Evolutionary conservation across 345 rosid genomes (phyloP).

Genomic region (Camelina hispida): DNA sequence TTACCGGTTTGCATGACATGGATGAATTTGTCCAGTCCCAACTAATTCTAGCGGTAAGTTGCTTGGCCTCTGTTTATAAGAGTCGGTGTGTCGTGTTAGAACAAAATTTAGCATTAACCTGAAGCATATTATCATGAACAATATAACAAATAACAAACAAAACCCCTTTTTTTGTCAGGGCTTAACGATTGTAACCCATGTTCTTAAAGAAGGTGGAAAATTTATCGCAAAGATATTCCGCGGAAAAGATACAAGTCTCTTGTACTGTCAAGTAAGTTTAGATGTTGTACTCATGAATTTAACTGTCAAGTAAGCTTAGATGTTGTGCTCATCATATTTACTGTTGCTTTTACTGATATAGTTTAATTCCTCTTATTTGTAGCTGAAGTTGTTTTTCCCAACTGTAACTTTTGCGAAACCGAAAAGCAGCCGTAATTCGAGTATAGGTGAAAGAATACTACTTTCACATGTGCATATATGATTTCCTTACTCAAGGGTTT

Average conservation of each 20-base stretch:
- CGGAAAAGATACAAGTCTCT: slow-evolving; percentile 98
- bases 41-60: slow-evolving; percentile 88
- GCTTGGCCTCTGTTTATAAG: slow-evolving; percentile 8
- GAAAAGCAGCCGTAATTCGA: slow-evolving; percentile 98
- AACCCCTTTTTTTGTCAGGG: slow-evolving; percentile 54
- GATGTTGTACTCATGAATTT: slow-evolving; percentile 13
- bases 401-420: slow-evolving; percentile 95
- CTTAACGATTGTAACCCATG: slow-evolving; percentile 83
- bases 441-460: slow-evolving; percentile 69
- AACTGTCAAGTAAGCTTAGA: slow-evolving; percentile 65
- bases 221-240: slow-evolving; percentile 94
- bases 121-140: slow-evolving; percentile 5
- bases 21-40: slow-evolving; percentile 99
- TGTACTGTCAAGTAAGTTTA: slow-evolving; percentile 80
- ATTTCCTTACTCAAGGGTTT: slow-evolving; percentile 36
- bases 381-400: slow-evolving; percentile 93
- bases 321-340: slow-evolving; percentile 3
- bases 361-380: slow-evolving; percentile 42
- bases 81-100: neutral
- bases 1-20: slow-evolving; percentile 98
- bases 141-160: slow-evolving; percentile 12
- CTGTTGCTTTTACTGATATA: slow-evolving; percentile 21
- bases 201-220: slow-evolving; percentile 90
- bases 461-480: slow-evolving; percentile 28
- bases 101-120: neutral